Evolutionary conservation across 495 filamentous ascomycete genomes (phyloP).

Genomic region (Penicillium arizonense): DNA sequence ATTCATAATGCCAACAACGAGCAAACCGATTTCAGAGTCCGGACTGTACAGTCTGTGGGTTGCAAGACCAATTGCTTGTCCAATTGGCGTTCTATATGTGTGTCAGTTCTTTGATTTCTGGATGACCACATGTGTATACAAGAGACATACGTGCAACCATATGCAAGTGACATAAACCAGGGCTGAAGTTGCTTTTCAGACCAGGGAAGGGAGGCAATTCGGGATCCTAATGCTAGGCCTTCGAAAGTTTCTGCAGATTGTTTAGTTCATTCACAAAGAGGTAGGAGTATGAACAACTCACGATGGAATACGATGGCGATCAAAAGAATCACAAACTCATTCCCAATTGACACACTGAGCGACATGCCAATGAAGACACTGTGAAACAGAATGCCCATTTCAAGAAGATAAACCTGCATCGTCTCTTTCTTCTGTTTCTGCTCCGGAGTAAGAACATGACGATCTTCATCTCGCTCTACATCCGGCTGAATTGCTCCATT

Average conservation of each 20-base stretch:
- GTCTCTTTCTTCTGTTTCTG: conserved; percentile 33
- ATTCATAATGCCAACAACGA: conserved; percentile 69
- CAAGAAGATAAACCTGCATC: conserved; percentile 69
- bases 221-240: conserved; percentile 64
- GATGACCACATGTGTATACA: background rate
- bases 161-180: conserved; percentile 84
- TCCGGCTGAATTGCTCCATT: conserved; percentile 15
- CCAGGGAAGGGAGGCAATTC: conserved; percentile 48
- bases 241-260: conserved; percentile 51
- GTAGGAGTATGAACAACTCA: conserved; percentile 4
- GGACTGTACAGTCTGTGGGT: conserved; percentile 62
- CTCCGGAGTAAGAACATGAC: conserved; percentile 7
- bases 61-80: conserved; percentile 74
- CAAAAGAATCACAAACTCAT: conserved; percentile 69
- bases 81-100: conserved; percentile 66
- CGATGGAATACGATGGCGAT: conserved; percentile 76
- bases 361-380: conserved; percentile 83
- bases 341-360: conserved; percentile 66
- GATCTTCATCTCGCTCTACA: conserved; percentile 18
- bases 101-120: conserved; percentile 17
- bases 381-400: conserved; percentile 80
- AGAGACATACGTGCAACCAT: conserved; percentile 51
- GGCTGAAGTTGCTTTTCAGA: conserved; percentile 44
- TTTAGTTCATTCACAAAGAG: conserved; percentile 18
- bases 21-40: conserved; percentile 58